Percentiles rank a stretch among this genome's conserved stretches.
Conservation (phyloP, 306 rosid genomes). For the Quercus alba region DNA sequence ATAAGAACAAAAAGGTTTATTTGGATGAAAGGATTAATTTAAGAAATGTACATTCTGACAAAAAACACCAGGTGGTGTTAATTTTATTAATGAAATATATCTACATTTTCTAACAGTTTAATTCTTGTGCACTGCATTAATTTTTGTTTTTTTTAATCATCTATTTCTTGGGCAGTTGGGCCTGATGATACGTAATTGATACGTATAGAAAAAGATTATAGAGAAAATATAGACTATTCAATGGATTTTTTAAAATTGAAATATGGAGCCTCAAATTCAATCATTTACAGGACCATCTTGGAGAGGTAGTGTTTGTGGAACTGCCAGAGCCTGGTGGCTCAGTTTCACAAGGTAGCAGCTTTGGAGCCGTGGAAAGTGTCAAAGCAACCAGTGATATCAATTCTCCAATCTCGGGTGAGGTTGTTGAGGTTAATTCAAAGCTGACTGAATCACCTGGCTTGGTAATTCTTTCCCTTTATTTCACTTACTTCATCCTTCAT, state of each 20-base stretch:
- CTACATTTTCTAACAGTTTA: no score
- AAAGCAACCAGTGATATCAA: conserved; percentile 93
- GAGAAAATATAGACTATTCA: not conserved
- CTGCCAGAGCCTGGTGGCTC: conserved; percentile 68
- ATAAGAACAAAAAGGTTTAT: no score
- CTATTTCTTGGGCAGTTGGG: no score
- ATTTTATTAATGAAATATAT: no score
- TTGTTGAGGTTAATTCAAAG: conserved; percentile 72
- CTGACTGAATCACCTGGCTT: conserved; percentile 69
- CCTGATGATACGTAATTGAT: no score
- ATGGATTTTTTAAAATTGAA: not conserved
- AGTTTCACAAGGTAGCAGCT: conserved; percentile 50
- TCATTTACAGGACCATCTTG: conserved; percentile 76
- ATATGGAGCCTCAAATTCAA: not conserved
- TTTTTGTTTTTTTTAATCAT: no score
- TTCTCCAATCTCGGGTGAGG: conserved; percentile 92
- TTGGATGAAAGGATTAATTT: no score
- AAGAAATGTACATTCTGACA: no score
- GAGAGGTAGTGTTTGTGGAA: conserved; percentile 94
- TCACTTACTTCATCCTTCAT: not conserved
- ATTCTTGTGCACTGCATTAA: no score
- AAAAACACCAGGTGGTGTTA: no score
- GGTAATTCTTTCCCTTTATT: conserved; percentile 41
- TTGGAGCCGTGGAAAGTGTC: conserved; percentile 97
- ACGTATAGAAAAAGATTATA: not conserved